Evolutionary conservation across 345 rosid species (phyloP).

Genomic region (Brassica carinata): DNA sequence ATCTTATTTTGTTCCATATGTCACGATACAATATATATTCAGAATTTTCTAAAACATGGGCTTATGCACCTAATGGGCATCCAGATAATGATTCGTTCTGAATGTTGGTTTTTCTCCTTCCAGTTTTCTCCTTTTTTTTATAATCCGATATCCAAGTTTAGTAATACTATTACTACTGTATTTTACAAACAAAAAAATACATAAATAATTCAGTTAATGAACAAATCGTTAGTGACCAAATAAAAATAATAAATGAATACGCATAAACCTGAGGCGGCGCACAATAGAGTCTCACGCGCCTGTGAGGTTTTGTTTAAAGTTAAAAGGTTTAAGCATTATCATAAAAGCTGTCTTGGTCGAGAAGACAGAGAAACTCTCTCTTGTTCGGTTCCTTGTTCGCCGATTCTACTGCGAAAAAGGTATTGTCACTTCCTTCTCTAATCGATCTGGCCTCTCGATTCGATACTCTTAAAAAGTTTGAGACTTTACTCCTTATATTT

Average conservation of each 20-base stretch:
- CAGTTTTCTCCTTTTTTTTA: too few species aligned
- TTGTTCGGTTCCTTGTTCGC: neutral
- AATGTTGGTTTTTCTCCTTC: too few species aligned
- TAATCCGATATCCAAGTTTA: too few species aligned
- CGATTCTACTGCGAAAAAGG: slow-evolving; percentile 12
- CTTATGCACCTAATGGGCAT: too few species aligned
- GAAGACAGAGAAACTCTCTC: slow-evolving; percentile 11
- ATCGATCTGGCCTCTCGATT: neutral
- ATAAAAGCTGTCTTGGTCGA: slow-evolving; percentile 20
- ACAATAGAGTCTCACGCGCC: neutral
- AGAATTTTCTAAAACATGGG: too few species aligned
- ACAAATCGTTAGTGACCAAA: too few species aligned
- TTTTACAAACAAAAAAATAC: too few species aligned
- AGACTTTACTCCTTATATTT: neutral
- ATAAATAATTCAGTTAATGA: too few species aligned
- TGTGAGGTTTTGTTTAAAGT: neutral
- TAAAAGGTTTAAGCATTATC: slow-evolving; percentile 6
- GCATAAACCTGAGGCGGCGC: neutral
- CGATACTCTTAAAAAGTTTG: neutral
- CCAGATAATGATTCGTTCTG: too few species aligned
- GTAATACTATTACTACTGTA: too few species aligned
- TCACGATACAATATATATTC: too few species aligned
- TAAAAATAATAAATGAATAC: neutral
- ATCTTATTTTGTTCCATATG: too few species aligned
- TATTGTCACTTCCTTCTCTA: neutral